Conservation (phyloP, 2,329 filamentous ascomycete genomes). For the Arthrobotrys musiformis region DNA sequence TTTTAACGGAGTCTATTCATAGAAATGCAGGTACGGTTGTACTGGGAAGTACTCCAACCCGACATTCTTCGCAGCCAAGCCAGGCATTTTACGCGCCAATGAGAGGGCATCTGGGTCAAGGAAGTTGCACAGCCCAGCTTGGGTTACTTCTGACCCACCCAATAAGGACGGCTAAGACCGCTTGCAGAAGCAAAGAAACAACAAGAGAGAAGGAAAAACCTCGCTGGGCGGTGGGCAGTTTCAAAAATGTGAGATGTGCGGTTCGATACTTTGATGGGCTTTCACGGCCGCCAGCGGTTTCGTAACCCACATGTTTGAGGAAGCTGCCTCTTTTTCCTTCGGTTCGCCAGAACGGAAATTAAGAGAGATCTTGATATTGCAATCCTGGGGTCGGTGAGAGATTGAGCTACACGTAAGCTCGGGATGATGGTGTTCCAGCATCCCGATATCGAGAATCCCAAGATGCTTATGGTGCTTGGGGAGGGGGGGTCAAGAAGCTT, state of each 20-base stretch:
- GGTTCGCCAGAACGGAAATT: slow-evolving; percentile 47
- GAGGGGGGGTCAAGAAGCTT: slow-evolving; percentile 37
- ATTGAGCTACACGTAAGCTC: slow-evolving; percentile 46
- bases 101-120: slow-evolving; percentile 29
- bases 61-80: slow-evolving; percentile 51
- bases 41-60: background rate
- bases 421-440: slow-evolving; percentile 21
- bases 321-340: slow-evolving; percentile 5
- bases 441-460: slow-evolving; percentile 22
- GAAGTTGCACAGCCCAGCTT: slow-evolving; percentile 53
- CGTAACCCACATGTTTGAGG: slow-evolving; percentile 34
- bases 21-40: slow-evolving; percentile 52
- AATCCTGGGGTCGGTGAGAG: background rate
- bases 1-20: slow-evolving; percentile 9
- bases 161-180: slow-evolving; percentile 46
- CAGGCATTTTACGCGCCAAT: slow-evolving; percentile 48
- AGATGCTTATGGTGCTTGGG: slow-evolving; percentile 32
- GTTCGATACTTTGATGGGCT: slow-evolving; percentile 52
- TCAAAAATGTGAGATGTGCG: slow-evolving; percentile 44
- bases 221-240: slow-evolving; percentile 36
- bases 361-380: slow-evolving; percentile 28
- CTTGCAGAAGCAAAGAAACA: slow-evolving; percentile 27
- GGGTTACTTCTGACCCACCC: slow-evolving; percentile 49
- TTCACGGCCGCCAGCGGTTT: slow-evolving; percentile 35
- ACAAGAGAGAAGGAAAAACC: slow-evolving; percentile 4